Conservation (phyloP, 331 rosid species). For the Acacia concinna region DNA sequence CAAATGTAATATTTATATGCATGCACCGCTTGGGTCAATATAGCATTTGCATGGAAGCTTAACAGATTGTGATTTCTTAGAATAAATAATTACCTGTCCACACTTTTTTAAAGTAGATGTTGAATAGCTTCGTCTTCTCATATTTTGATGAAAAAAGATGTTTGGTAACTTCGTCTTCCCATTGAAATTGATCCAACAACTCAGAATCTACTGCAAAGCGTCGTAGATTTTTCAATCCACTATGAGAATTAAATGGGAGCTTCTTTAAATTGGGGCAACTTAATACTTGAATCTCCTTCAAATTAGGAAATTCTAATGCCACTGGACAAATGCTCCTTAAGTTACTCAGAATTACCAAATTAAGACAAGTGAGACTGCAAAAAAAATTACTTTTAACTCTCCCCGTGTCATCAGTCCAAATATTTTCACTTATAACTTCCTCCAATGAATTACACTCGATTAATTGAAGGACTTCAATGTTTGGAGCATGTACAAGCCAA, state of each 20-base stretch:
- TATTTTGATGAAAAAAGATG: background rate
- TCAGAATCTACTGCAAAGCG: background rate
- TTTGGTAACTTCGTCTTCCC: background rate
- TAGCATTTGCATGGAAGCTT: too few species aligned
- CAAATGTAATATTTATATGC: too few species aligned
- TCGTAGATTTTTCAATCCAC: background rate
- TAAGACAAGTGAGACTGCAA: background rate
- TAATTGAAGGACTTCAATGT: background rate
- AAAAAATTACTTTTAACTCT: background rate
- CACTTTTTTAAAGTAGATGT: too few species aligned
- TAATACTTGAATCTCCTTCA: background rate
- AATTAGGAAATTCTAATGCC: background rate
- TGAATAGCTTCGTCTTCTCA: too few species aligned
- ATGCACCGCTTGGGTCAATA: too few species aligned
- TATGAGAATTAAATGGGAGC: slow-evolving; percentile 5
- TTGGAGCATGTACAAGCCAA: background rate
- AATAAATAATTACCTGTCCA: too few species aligned
- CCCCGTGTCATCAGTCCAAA: background rate
- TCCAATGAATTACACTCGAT: rapidly evolving
- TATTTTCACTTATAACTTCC: background rate
- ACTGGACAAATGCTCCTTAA: background rate
- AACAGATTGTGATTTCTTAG: too few species aligned
- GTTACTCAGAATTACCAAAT: background rate
- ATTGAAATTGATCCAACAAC: background rate
- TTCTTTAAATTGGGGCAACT: background rate